Base-by-base conservation (phyloP, 225 moss, liverwort and hornwort species). In the Physcomitrellopsis africana region DNA sequence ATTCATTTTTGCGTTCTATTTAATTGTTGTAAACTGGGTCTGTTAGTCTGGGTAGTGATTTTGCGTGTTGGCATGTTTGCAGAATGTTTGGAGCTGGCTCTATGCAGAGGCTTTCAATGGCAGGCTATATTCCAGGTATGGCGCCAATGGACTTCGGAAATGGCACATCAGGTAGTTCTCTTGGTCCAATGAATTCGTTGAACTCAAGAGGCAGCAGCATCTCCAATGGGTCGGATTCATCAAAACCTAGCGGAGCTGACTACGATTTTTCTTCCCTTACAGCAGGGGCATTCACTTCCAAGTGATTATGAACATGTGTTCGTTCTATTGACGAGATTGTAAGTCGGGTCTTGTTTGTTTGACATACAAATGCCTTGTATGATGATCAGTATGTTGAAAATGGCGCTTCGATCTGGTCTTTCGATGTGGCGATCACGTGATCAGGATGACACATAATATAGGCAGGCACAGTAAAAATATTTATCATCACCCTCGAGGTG, bases 221-320 rank as follows among this genome's bases (percentile, higher is more conserved):
- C 47, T 73, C 78, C 37, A 82, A 82, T 69, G 86, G 89, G n/a
- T 82, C 84, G 29, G 86, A 86, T 75, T 77, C 79, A 49, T 76
- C 85, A 3, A 87, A 82, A 51, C 75, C 77, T 70, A 69, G 70
- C 79, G 87, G 85, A 57, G 77, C 90, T 20, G 73, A 85, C 26
- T 90, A 87, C 63, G 90, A 90, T 71, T 90, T 90, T 73, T 90
- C 90, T 49, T 87, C 90, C 16, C 90, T 90, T 32, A 87, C 82
- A 43, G 78, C 90, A 16, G 84, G 90, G 61, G 82, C 83, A 48
- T 90, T 87, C 59, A 80, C 77, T 51, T 87, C 81, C 19, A 90
- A 87, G 79, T 85, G 84, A 75, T 90, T 69, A 37, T 2, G 4
- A 87, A 55, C 53, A 32, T 26, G 45, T 69, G 1, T 67, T 54